Evolutionary conservation across 192 early-diverging fungal genomes (phyloP), one percentile per base, ranked within the genome.

Genomic region (Coemansia brasiliensis): DNA sequence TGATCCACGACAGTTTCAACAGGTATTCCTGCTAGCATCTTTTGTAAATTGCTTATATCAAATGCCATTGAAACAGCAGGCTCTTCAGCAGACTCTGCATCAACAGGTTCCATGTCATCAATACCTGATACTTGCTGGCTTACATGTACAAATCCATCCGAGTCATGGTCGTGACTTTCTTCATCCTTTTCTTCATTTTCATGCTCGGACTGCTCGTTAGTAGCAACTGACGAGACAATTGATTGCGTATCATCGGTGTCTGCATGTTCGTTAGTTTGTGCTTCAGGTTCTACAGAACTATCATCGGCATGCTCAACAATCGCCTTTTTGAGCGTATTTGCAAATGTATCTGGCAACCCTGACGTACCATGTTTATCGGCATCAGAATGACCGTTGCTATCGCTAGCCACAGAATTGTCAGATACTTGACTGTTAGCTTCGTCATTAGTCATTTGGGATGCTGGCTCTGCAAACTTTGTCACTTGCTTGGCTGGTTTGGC

Each of bases 111-210:
- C 26, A 52, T 60, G 50, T 58, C 62, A 3, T 64, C 61, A 4
- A 38, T 27, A 1, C 50, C 57, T 10, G 65, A 65, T 9, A 44
- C 58, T 9, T 43, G 49, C 48, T 76, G 73, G 43, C 73, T 69
- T 17, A 76, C 43, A 50, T 76, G 73, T 10, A 76, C 61, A 55
- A 69, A 76, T 15, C 51, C 67, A 27, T 76, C 73, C 18, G 67
- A 76, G 21, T 76, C 73, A 24, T 76, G 61, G 16, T 54, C 66
- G 1, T 51, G 29, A 20, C 37, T 22, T 15, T 38, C 16, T 22
- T 20, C 22, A 4, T 54, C 52, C 5, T 61, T 39, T 5, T 18
- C 13, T 1, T 35, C 18, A 15, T 26, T 24, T 1, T 48, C 40
- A 5, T 22, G 35, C 10, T 59, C 42, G 9, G 40, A 57, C 27